Evolutionary conservation across 2,329 filamentous ascomycete species (phyloP).

Genomic region (Neurospora sp.): DNA sequence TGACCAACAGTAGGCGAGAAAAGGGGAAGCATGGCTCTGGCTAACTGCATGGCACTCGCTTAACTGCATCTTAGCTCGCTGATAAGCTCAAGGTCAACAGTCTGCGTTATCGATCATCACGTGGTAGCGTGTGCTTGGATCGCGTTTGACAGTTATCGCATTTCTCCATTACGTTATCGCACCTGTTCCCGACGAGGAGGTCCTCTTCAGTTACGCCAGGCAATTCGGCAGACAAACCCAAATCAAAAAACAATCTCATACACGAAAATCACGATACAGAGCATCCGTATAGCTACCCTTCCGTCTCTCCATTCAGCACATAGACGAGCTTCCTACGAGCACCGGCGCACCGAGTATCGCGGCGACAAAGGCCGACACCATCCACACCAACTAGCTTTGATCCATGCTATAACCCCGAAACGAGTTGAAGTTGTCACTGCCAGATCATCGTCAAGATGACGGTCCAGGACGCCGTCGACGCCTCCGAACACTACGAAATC

Average conservation of each 20-base stretch:
- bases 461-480: constrained; percentile 38
- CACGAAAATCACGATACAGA: not conserved
- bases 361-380: not conserved
- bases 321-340: not conserved
- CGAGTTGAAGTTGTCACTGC: not conserved
- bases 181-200: not conserved
- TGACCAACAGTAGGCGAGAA: not conserved
- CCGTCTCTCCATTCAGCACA: not conserved
- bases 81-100: too few species aligned
- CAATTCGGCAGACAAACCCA: not conserved
- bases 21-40: not conserved
- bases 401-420: not conserved
- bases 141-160: not conserved
- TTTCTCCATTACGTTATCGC: not conserved
- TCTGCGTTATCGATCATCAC: not conserved
- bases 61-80: not conserved
- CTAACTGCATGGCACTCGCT: not conserved
- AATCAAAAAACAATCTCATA: not conserved
- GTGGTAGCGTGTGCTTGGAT: not conserved
- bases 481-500: constrained; percentile 50
- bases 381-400: not conserved
- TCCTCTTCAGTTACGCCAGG: not conserved
- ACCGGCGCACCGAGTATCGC: not conserved
- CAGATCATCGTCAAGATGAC: constrained; percentile 30
- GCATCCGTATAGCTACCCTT: not conserved